Conservation (phyloP, 257 asterid species). For the Rhazya stricta region DNA sequence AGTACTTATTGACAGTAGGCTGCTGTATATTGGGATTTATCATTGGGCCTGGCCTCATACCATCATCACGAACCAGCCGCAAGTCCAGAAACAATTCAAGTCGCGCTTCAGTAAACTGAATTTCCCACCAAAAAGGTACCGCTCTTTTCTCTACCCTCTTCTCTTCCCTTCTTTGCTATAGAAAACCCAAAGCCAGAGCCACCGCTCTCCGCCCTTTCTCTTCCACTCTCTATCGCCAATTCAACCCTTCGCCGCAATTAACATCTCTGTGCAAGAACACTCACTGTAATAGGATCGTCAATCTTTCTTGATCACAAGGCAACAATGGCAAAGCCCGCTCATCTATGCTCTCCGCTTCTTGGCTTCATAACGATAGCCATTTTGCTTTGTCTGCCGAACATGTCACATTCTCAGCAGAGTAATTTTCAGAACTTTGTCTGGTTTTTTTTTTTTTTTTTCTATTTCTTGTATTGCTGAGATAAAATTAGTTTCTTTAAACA, state of each 20-base stretch:
- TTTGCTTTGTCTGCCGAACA: constrained; percentile 30
- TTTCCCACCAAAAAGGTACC: constrained; percentile 60
- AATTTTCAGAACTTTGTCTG: constrained; percentile 8
- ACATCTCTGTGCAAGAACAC: constrained; percentile 6
- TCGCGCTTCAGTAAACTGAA: no score
- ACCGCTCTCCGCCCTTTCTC: constrained; percentile 10
- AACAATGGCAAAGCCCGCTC: constrained; percentile 29
- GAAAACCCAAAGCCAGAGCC: not conserved
- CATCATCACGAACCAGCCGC: no score
- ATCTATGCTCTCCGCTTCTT: constrained; percentile 16
- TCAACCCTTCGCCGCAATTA: not conserved
- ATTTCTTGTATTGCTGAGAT: not conserved
- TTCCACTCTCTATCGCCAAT: constrained; percentile 1
- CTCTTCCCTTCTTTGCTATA: not conserved
- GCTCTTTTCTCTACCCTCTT: constrained; percentile 21
- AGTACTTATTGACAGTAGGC: no score
- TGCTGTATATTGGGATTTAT: no score
- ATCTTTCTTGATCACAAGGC: not conserved
- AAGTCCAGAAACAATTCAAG: no score
- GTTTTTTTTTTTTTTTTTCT: not conserved
- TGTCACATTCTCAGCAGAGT: constrained; percentile 47
- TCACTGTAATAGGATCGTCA: not conserved
- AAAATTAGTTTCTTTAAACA: not conserved
- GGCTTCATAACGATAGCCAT: constrained; percentile 25
- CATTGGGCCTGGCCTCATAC: no score